A percentile compares a stretch with the other conserved stretches of the same genome.
These are phyloP conservation scores for Medicago lupulina DNA, from an alignment of 306 rosid genomes.

Conservation along the genomic window DNA sequence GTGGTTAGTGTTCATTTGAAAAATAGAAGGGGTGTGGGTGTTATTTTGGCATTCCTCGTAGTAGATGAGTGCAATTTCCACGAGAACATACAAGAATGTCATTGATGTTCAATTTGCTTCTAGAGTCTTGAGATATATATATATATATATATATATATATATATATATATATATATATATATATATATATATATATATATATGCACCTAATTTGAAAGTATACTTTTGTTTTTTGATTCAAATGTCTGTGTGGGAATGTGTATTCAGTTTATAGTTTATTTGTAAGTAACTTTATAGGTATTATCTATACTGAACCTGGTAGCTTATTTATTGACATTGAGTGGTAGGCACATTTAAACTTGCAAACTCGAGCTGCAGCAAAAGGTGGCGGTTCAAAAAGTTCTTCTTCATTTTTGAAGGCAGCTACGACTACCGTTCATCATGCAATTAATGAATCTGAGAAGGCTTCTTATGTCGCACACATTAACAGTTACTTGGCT, in stretches of 20 bases:
- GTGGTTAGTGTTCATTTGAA: slow-evolving; percentile 1
- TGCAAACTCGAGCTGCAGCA: slow-evolving; percentile 63
- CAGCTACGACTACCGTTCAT: slow-evolving; percentile 86
- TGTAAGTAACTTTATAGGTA: slow-evolving; percentile 3
- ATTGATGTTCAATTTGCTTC: slow-evolving; percentile 25
- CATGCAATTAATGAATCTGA: slow-evolving; percentile 94
- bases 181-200: neutral
- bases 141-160: no score
- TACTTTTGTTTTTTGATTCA: slow-evolving; percentile 22
- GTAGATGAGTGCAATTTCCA: neutral
- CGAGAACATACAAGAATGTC: neutral
- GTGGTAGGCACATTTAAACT: slow-evolving; percentile 75
- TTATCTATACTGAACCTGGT: slow-evolving; percentile 34
- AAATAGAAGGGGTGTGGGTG: neutral
- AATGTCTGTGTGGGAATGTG: neutral
- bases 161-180: no score
- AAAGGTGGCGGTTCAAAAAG: slow-evolving; percentile 74
- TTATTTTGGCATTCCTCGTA: neutral
- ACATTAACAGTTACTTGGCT: slow-evolving; percentile 80
- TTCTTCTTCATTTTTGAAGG: slow-evolving; percentile 85
- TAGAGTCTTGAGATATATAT: neutral
- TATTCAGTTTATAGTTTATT: slow-evolving; percentile 27
- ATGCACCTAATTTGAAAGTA: slow-evolving; percentile 6
- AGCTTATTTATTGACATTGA: slow-evolving; percentile 41
- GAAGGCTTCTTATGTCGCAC: slow-evolving; percentile 93